Evolutionary conservation across 108 stramenopile species (phyloP).

Genomic region (Bacterosira constricta): DNA sequence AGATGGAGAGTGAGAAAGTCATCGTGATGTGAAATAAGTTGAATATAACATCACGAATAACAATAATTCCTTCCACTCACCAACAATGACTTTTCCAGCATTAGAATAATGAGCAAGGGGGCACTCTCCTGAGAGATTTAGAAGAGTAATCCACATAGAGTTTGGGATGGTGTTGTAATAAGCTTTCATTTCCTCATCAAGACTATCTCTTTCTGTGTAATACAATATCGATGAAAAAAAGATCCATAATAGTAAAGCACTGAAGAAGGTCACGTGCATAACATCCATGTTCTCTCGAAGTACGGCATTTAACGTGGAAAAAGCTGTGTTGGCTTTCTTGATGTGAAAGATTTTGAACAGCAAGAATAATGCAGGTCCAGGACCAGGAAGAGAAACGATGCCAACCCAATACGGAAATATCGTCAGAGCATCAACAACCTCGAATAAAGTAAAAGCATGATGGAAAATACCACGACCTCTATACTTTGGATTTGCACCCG

Average conservation of each 20-base stretch:
- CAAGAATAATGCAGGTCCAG: slow-evolving; percentile 52
- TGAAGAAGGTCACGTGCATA: slow-evolving; percentile 85
- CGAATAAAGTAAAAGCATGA: slow-evolving; percentile 63
- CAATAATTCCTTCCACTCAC: neutral
- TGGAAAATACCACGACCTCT: slow-evolving; percentile 15
- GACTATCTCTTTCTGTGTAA: slow-evolving; percentile 81
- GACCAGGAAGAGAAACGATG: slow-evolving; percentile 28
- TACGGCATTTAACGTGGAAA: slow-evolving; percentile 82
- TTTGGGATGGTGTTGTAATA: slow-evolving; percentile 84
- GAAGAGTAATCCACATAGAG: slow-evolving; percentile 91
- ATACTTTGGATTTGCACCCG: slow-evolving; percentile 67
- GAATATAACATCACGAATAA: too few species aligned
- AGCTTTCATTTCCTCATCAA: slow-evolving; percentile 75
- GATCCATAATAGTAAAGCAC: slow-evolving; percentile 84
- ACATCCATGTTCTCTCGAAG: slow-evolving; percentile 74
- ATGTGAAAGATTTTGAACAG: slow-evolving; percentile 81
- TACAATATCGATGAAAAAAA: slow-evolving; percentile 81
- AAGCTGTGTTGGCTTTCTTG: slow-evolving; percentile 84
- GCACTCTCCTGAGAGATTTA: slow-evolving; percentile 89
- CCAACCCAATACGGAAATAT: slow-evolving; percentile 80
- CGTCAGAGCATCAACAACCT: slow-evolving; percentile 77
- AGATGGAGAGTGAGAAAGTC: neutral
- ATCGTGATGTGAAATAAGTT: too few species aligned
- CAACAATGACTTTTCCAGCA: slow-evolving; percentile 77
- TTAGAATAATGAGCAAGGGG: slow-evolving; percentile 81